Evolutionary conservation across 495 filamentous ascomycete genomes (phyloP).

Genomic region (Pyrenula aspistea): DNA sequence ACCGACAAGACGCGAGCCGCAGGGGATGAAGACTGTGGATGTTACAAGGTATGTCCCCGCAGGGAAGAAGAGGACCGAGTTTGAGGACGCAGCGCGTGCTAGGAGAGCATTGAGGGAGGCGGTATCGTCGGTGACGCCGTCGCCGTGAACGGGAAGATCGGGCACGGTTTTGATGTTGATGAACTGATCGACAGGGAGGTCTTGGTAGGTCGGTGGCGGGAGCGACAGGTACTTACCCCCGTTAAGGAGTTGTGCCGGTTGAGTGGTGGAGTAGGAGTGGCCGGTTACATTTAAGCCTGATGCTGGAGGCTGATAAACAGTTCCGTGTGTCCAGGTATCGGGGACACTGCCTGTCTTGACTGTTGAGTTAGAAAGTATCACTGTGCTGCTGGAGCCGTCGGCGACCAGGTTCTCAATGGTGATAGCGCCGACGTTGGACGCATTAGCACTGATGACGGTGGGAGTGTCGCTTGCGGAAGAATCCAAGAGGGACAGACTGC

Average conservation of each 20-base stretch:
- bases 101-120: constrained; percentile 38
- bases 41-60: constrained; percentile 48
- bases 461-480: constrained; percentile 26
- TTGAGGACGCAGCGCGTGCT: constrained; percentile 31
- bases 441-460: constrained; percentile 21
- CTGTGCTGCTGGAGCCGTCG: constrained; percentile 12
- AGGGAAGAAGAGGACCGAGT: constrained; percentile 45
- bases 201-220: constrained; percentile 38
- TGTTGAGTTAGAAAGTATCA: constrained; percentile 7
- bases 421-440: constrained; percentile 10
- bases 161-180: constrained; percentile 37
- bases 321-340: constrained; percentile 19
- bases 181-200: constrained; percentile 24
- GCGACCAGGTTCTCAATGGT: constrained; percentile 20
- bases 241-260: constrained; percentile 10
- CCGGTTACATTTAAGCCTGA: constrained; percentile 9
- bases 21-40: constrained; percentile 42
- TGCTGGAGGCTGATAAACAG: background rate
- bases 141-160: constrained; percentile 22
- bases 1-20: constrained; percentile 41
- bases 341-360: constrained; percentile 10
- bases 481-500: constrained; percentile 36
- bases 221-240: constrained; percentile 17
- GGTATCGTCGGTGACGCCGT: constrained; percentile 32
- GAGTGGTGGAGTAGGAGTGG: constrained; percentile 9